phyloP scores from a whole-genome alignment of 192 early-diverging fungal species.

The Gaertneriomyces sp. region DNA sequence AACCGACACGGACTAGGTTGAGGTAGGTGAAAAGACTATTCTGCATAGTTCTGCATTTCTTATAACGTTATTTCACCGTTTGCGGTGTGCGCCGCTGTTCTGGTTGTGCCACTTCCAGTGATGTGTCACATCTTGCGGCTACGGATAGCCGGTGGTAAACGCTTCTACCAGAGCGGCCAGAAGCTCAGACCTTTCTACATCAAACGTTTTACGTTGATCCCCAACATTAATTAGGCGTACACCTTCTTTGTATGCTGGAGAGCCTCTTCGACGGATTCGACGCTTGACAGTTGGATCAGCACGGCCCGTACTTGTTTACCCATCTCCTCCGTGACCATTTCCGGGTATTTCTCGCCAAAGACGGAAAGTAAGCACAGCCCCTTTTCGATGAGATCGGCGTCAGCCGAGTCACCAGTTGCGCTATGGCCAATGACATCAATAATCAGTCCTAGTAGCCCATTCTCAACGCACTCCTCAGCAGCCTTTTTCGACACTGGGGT shows the following conservation, averaged over 20 bases:
- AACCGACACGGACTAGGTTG: too few relatives aligned
- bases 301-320: not conserved
- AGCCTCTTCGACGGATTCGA: not conserved
- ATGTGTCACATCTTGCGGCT: too few relatives aligned
- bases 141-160: too few relatives aligned
- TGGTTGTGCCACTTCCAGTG: too few relatives aligned
- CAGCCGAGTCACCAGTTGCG: slow-evolving; percentile 6
- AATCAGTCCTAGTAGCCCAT: slow-evolving; percentile 29
- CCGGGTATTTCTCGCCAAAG: not conserved
- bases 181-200: not conserved
- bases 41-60: too few relatives aligned
- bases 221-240: too few relatives aligned
- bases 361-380: slow-evolving; percentile 6
- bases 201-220: not conserved
- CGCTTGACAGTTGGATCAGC: not conserved
- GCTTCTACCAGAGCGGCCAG: not conserved
- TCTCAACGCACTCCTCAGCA: slow-evolving; percentile 21
- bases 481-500: slow-evolving; percentile 17
- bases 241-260: not conserved
- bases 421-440: slow-evolving; percentile 5
- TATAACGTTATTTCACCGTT: too few relatives aligned
- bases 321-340: slow-evolving; percentile 8
- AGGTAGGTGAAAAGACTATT: too few relatives aligned
- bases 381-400: slow-evolving; percentile 35
- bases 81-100: too few relatives aligned